Evolutionary conservation across 2,329 filamentous ascomycete genomes (phyloP).

Genomic region (Fragosphaeria purpurea): DNA sequence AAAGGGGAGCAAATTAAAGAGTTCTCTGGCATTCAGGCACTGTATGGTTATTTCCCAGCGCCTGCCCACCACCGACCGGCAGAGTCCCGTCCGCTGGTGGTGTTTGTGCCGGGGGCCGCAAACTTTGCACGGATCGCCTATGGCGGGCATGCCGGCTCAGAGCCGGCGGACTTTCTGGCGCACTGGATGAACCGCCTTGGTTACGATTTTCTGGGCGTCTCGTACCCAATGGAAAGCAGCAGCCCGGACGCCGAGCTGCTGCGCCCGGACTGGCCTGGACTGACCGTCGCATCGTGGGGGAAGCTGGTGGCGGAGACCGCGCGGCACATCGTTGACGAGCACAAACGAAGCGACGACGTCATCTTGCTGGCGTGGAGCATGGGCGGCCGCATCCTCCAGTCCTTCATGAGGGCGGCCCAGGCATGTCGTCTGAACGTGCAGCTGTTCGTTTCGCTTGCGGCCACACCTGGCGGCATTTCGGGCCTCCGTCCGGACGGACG

Average conservation of each 20-base stretch:
- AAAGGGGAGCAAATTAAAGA: neutral
- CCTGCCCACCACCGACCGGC: neutral
- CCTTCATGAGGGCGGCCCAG: neutral
- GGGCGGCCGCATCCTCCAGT: neutral
- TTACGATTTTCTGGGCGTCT: neutral
- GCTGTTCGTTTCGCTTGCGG: neutral
- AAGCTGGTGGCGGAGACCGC: neutral
- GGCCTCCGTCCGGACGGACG: neutral
- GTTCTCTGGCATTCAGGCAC: neutral
- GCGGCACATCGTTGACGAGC: neutral
- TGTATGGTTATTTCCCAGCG: neutral
- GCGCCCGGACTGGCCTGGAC: neutral
- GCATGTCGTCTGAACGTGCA: neutral
- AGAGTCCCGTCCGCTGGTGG: neutral
- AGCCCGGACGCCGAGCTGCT: neutral
- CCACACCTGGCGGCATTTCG: neutral
- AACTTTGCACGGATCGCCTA: neutral
- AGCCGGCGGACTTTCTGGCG: neutral
- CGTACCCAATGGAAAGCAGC: neutral
- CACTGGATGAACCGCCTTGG: neutral
- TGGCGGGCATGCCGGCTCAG: neutral
- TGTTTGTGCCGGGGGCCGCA: neutral
- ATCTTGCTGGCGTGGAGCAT: conserved; percentile 1
- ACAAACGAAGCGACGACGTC: neutral
- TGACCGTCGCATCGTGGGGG: neutral